A percentile compares a stretch with the other conserved stretches of the same genome.
phyloP scores from a whole-genome alignment of 2,329 filamentous ascomycete genomes.

The Scolecobasidium constrictum region DNA sequence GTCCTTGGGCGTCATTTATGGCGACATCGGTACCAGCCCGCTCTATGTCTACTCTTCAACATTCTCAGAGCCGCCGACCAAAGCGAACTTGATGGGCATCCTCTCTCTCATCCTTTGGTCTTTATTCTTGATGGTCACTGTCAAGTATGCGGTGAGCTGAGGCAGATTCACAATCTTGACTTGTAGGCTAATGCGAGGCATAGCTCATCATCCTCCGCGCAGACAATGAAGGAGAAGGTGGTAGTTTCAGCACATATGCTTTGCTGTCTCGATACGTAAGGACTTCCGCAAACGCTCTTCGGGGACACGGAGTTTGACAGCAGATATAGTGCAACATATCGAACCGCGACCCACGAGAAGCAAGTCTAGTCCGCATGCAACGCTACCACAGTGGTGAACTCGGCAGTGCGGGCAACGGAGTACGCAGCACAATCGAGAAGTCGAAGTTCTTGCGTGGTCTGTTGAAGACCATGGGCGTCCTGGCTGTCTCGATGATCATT shows the following conservation, averaged over 20 bases:
- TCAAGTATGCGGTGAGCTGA: slow-evolving; percentile 59
- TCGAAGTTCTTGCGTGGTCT: slow-evolving; percentile 40
- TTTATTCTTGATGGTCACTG: slow-evolving; percentile 55
- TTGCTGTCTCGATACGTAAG: slow-evolving; percentile 31
- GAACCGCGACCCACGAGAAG: slow-evolving; percentile 46
- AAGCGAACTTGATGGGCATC: slow-evolving; percentile 51
- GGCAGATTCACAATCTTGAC: too few relatives aligned
- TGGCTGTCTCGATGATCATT: slow-evolving; percentile 59
- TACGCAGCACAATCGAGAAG: slow-evolving; percentile 49
- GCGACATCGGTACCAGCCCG: slow-evolving; percentile 57
- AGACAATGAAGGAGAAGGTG: slow-evolving; percentile 59
- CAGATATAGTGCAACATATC: slow-evolving; percentile 45
- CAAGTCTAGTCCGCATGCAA: slow-evolving; percentile 47
- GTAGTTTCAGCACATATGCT: slow-evolving; percentile 6
- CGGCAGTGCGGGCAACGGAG: slow-evolving; percentile 36
- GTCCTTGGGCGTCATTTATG: slow-evolving; percentile 56
- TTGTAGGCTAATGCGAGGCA: too few relatives aligned
- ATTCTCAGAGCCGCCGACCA: slow-evolving; percentile 44
- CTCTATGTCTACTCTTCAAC: slow-evolving; percentile 63
- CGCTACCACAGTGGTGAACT: slow-evolving; percentile 48
- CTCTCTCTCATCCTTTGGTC: slow-evolving; percentile 61
- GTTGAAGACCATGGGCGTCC: slow-evolving; percentile 51
- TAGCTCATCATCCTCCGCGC: slow-evolving; percentile 55
- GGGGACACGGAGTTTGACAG: background rate
- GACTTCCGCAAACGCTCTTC: slow-evolving; percentile 8